phyloP scores from a whole-genome alignment of 306 rosid genomes.

The Casuarina glauca region DNA sequence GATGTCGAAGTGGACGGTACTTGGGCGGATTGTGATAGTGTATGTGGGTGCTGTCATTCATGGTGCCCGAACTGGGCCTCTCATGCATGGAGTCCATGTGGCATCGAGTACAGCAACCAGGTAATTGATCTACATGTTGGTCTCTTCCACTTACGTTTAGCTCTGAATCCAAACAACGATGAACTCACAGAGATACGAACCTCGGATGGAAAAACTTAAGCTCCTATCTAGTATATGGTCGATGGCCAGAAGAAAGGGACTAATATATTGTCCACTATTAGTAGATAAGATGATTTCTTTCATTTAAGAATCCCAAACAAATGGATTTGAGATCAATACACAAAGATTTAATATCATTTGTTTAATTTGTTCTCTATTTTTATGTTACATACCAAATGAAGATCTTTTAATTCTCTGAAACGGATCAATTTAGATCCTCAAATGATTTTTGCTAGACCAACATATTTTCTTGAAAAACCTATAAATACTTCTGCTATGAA shows the following conservation, averaged over 20 bases:
- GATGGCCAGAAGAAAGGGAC: too few species aligned
- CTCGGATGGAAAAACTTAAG: too few species aligned
- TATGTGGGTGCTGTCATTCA: slow-evolving; percentile 55
- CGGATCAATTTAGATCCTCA: neutral
- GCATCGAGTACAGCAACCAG: slow-evolving; percentile 53
- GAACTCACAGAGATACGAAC: neutral
- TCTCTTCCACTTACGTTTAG: neutral
- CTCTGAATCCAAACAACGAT: neutral
- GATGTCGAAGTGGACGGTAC: slow-evolving; percentile 65
- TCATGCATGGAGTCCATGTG: slow-evolving; percentile 50
- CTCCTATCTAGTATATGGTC: too few species aligned
- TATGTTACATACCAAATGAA: too few species aligned
- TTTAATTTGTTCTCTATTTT: too few species aligned
- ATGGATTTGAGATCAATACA: too few species aligned
- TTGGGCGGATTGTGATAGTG: slow-evolving; percentile 71
- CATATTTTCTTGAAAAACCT: neutral
- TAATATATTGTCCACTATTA: too few species aligned
- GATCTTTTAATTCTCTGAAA: too few species aligned
- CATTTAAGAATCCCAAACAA: too few species aligned
- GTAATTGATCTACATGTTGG: slow-evolving; percentile 22
- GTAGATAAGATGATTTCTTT: too few species aligned
- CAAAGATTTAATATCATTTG: too few species aligned
- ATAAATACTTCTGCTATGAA: slow-evolving; percentile 19
- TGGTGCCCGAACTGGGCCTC: slow-evolving; percentile 37
- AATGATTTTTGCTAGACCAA: neutral